These are phyloP conservation scores for Pseudogymnoascus sp. DNA, from an alignment of 2,329 filamentous ascomycete species.

Conservation along the genomic window DNA sequence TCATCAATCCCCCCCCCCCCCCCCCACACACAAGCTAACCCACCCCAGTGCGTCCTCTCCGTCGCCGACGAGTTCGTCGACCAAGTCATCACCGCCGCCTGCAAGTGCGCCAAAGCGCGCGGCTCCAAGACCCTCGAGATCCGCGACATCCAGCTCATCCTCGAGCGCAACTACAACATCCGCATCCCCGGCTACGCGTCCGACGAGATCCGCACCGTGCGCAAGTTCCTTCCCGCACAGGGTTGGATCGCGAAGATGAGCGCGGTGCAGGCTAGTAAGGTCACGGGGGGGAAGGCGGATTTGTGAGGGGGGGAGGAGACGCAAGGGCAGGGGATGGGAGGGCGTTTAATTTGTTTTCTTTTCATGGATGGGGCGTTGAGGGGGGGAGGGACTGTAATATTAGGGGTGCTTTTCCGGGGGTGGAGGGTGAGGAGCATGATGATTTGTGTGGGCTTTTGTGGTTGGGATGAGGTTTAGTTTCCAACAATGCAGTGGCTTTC, in stretches of 20 bases:
- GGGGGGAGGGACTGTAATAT: neutral
- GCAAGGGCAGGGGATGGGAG: neutral
- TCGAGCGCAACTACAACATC: constrained; percentile 82
- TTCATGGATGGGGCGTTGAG: neutral
- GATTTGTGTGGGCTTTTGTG: neutral
- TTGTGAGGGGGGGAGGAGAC: constrained; percentile 13
- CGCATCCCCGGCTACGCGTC: constrained; percentile 89
- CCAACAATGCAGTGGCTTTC: neutral
- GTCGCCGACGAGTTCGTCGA: constrained; percentile 95
- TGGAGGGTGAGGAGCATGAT: neutral
- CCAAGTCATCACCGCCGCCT: constrained; percentile 76
- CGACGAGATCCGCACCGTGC: constrained; percentile 87
- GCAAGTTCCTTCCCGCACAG: constrained; percentile 80
- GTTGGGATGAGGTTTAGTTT: neutral
- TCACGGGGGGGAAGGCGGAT: constrained; percentile 40
- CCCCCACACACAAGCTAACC: constrained; percentile 10
- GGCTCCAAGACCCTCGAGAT: constrained; percentile 86
- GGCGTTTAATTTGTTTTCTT: neutral
- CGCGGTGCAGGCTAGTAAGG: constrained; percentile 89
- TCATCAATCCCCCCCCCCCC: too few species aligned
- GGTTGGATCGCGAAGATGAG: constrained; percentile 97
- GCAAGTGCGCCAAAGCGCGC: constrained; percentile 85
- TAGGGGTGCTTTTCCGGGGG: neutral
- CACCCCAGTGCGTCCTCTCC: constrained; percentile 64
- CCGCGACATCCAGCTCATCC: constrained; percentile 72